A percentile compares a stretch with the other conserved stretches of the same genome.
These are phyloP conservation scores for Colletotrichum filicis DNA, from an alignment of 2,329 filamentous ascomycete genomes.

Conservation along the genomic window DNA sequence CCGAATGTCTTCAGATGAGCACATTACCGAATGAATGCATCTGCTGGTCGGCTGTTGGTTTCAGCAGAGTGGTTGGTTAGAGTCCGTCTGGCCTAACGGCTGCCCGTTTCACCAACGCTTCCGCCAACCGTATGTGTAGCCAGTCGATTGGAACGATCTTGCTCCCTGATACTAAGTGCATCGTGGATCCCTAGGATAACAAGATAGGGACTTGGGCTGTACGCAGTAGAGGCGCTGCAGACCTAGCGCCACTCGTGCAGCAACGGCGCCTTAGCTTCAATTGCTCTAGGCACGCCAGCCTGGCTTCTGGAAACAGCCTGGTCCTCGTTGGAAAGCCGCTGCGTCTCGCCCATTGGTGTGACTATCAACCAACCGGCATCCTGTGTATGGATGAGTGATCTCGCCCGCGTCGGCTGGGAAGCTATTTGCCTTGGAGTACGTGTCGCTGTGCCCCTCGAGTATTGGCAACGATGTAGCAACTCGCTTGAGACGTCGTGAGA, in stretches of 20 bases:
- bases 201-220: background rate
- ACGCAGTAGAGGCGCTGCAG: constrained; percentile 10
- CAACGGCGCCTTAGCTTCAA: constrained; percentile 14
- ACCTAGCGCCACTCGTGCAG: constrained; percentile 21
- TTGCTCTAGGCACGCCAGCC: constrained; percentile 8
- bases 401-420: background rate
- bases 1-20: background rate
- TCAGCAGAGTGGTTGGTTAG: background rate
- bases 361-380: background rate
- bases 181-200: background rate
- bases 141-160: background rate
- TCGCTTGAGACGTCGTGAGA: background rate
- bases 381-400: background rate
- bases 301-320: constrained; percentile 21
- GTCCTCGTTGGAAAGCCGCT: constrained; percentile 3
- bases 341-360: background rate
- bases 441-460: background rate
- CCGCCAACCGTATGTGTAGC: background rate
- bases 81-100: background rate
- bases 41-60: background rate
- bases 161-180: background rate
- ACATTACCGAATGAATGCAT: background rate
- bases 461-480: background rate
- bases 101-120: background rate
- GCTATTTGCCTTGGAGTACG: background rate